phyloP scores from a whole-genome alignment of 2,329 filamentous ascomycete genomes.

The Cladosporium cucumerinum region DNA sequence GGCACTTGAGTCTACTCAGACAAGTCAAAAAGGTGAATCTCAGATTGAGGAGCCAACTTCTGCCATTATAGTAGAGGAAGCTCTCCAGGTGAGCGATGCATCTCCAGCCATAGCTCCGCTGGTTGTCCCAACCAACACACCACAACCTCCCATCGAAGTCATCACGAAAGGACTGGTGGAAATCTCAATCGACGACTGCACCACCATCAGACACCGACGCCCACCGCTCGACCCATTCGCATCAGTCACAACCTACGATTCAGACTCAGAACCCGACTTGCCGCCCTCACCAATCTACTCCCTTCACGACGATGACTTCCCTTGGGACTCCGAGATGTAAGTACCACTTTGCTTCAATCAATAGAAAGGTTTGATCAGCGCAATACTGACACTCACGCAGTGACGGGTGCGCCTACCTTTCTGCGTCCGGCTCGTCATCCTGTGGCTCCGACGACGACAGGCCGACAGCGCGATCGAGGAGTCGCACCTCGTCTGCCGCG shows the following conservation, averaged over 20 bases:
- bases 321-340: slow-evolving; percentile 33
- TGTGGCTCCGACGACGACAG: neutral
- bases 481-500: neutral
- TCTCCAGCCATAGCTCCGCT: neutral
- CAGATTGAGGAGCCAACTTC: neutral
- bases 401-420: slow-evolving; percentile 22
- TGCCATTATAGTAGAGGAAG: neutral
- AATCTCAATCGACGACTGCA: slow-evolving; percentile 5
- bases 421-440: neutral
- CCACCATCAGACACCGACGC: neutral
- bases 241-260: neutral
- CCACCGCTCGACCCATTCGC: neutral
- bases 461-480: neutral
- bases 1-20: neutral
- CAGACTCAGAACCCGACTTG: neutral
- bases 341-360: neutral
- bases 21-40: neutral
- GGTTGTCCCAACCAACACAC: neutral
- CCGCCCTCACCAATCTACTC: neutral
- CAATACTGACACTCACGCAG: slow-evolving; percentile 1
- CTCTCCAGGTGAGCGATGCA: neutral
- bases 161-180: neutral
- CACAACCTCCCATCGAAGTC: neutral
- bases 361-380: neutral
- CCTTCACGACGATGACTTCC: slow-evolving; percentile 32